These are phyloP conservation scores for Diplocarpon mali DNA, from an alignment of 2,329 filamentous ascomycete species.

Conservation along the genomic window DNA sequence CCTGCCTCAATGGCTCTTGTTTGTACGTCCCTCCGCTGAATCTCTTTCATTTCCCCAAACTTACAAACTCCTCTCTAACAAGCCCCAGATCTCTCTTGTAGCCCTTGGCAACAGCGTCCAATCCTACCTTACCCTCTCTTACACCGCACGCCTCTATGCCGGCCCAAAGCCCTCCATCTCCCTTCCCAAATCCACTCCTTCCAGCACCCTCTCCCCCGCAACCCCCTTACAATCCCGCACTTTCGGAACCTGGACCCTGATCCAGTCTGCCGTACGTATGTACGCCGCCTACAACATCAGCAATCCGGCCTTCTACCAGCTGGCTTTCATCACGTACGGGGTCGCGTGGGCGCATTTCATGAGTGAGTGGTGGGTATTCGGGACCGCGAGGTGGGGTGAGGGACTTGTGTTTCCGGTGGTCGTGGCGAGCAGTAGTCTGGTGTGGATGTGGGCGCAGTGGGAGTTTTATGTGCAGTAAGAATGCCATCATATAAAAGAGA, in stretches of 20 bases:
- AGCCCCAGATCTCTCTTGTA: slow-evolving; percentile 61
- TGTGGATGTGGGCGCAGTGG: slow-evolving; percentile 59
- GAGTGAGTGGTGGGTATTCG: slow-evolving; percentile 71
- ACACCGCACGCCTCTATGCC: slow-evolving; percentile 80
- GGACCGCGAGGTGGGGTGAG: slow-evolving; percentile 54
- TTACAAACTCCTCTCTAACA: not conserved
- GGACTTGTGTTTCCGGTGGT: slow-evolving; percentile 46
- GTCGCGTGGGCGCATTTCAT: slow-evolving; percentile 46
- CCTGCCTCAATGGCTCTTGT: slow-evolving; percentile 54
- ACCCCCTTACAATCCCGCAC: slow-evolving; percentile 64
- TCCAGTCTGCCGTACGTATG: slow-evolving; percentile 48
- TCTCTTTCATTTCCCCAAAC: not conserved
- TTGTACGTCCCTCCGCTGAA: slow-evolving; percentile 34
- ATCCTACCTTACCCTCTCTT: slow-evolving; percentile 68
- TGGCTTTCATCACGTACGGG: slow-evolving; percentile 52
- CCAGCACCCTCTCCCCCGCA: slow-evolving; percentile 62
- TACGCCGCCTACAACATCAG: slow-evolving; percentile 59
- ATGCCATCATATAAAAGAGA: not conserved
- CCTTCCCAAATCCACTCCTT: slow-evolving; percentile 36
- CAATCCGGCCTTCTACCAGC: slow-evolving; percentile 46
- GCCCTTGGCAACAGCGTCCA: slow-evolving; percentile 80
- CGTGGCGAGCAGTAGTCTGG: slow-evolving; percentile 36
- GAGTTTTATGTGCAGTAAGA: slow-evolving; percentile 49
- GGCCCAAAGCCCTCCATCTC: slow-evolving; percentile 36
- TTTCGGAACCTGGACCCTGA: slow-evolving; percentile 61